phyloP scores from a whole-genome alignment of 495 filamentous ascomycete species.

The Talaromyces borbonicus region DNA sequence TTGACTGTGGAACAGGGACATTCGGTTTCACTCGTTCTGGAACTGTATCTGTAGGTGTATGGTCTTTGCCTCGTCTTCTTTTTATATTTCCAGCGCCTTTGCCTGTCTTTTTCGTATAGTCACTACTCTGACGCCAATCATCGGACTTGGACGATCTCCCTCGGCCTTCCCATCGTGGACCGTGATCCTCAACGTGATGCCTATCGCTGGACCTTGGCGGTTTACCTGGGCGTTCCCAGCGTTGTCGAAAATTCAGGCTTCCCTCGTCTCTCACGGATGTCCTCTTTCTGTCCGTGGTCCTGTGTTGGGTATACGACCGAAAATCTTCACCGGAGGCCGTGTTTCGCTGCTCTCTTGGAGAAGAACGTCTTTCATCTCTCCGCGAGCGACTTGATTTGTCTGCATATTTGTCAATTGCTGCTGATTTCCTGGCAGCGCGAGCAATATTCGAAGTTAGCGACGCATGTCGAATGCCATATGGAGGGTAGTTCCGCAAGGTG shows the following conservation, averaged over 20 bases:
- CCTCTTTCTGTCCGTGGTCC: no score
- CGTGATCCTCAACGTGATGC: not conserved
- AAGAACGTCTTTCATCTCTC: not conserved
- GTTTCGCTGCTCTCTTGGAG: no score
- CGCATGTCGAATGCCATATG: slow-evolving; percentile 24
- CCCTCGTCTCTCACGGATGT: no score
- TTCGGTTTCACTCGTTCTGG: slow-evolving; percentile 32
- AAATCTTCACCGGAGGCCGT: no score
- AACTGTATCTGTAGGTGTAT: slow-evolving; percentile 18
- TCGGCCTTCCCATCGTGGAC: not conserved
- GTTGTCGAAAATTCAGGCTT: no score
- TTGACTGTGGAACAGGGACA: slow-evolving; percentile 40
- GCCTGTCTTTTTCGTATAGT: not conserved
- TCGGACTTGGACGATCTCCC: not conserved
- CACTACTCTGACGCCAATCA: no score
- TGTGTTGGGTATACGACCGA: no score
- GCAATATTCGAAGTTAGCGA: slow-evolving; percentile 49
- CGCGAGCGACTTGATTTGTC: slow-evolving; percentile 7
- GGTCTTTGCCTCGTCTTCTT: slow-evolving; percentile 8
- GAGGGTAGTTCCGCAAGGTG: not conserved
- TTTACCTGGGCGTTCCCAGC: no score
- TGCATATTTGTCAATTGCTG: slow-evolving; percentile 9
- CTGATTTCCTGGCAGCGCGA: slow-evolving; percentile 38
- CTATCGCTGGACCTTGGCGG: no score
- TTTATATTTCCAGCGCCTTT: not conserved